These are phyloP conservation scores for Laburnicola sp. DNA, from an alignment of 2,329 filamentous ascomycete species.

Conservation along the genomic window DNA sequence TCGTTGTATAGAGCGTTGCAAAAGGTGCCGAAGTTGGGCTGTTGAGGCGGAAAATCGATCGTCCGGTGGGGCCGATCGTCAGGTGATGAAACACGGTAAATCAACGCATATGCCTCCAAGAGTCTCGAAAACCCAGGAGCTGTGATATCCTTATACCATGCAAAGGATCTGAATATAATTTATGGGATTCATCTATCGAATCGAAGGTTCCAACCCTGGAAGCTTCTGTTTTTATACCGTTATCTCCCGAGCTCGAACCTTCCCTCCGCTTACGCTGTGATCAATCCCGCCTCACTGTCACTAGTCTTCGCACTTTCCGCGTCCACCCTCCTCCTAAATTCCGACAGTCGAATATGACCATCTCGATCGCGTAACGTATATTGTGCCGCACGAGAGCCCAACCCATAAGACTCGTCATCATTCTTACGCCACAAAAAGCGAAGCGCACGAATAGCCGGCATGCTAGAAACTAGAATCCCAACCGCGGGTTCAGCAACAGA, in stretches of 20 bases:
- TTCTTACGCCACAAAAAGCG: conserved; percentile 20
- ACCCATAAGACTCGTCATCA: conserved; percentile 15
- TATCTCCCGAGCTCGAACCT: conserved; percentile 3
- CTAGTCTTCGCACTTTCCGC: conserved; percentile 9
- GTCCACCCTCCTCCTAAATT: conserved; percentile 8
- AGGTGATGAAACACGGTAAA: too few relatives aligned
- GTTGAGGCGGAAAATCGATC: too few relatives aligned
- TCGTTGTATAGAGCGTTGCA: too few relatives aligned
- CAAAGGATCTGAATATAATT: too few relatives aligned
- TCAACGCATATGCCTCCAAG: too few relatives aligned
- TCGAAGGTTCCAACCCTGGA: too few relatives aligned
- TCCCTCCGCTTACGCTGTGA: conserved; percentile 3
- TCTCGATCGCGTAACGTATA: conserved; percentile 13
- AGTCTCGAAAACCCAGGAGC: too few relatives aligned
- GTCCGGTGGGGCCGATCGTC: too few relatives aligned
- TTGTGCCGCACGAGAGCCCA: conserved; percentile 7
- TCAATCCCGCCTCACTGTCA: conserved; percentile 19
- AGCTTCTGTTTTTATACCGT: conserved; percentile 15
- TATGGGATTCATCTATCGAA: too few relatives aligned
- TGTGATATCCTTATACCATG: too few relatives aligned
- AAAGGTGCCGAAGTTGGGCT: too few relatives aligned
- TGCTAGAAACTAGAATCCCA: conserved; percentile 23
- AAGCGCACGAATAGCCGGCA: conserved; percentile 24
- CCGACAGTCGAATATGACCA: conserved; percentile 20
- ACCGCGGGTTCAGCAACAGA: conserved; percentile 23